Base-by-base conservation (phyloP, 768 basidiomycete species). In the Termitomyces sp. region DNA sequence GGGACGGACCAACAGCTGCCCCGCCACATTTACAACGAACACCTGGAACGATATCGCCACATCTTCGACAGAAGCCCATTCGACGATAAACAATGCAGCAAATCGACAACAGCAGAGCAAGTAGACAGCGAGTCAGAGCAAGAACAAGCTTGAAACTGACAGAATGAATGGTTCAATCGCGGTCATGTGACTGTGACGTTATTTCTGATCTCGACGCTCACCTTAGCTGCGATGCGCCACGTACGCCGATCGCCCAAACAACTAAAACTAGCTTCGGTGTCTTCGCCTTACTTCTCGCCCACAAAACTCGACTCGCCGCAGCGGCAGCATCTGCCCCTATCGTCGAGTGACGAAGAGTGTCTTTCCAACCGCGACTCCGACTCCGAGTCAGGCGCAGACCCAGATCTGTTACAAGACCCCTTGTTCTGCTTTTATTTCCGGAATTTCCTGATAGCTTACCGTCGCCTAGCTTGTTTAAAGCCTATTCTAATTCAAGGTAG, bases 1-100 rank as follows among this genome's bases (percentile, higher is more conserved):
- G 64, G 53, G 52, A 77, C 91, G 65, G 67, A 92, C 91, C 90
- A 54, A 90, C 91, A 53, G 88, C 74, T 17, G 77, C 74, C 53
- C 92, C 92, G 62, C 92, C 91, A 69, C 91, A 94, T 70, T 82
- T 86, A 71, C 90, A 92, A 52, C 87, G 87, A 42, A 75, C 71
- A 48, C 83, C 83, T 35, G 77, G 67, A 32, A 92, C 90, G 57
- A 94, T 91, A 60, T 92, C 88, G 56, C 91, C 92, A 66, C 91
- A 94, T 68, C 89, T 79, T 58, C 89, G 81, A 74, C 92, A 94
- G 66, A 93, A 93, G 23, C 87, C 88, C 91, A 93, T 93, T 23
- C 29, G 3, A 40, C 51, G 37, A 56, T 16, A 3, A 10, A 16
- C 8, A 59, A 42, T 48, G 53, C 12, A 58, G 34, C 19, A 40